Evolutionary conservation across 2,329 filamentous ascomycete species (phyloP), one percentile per base, ranked within the genome.

Genomic region (Daldinia eschscholtzii): DNA sequence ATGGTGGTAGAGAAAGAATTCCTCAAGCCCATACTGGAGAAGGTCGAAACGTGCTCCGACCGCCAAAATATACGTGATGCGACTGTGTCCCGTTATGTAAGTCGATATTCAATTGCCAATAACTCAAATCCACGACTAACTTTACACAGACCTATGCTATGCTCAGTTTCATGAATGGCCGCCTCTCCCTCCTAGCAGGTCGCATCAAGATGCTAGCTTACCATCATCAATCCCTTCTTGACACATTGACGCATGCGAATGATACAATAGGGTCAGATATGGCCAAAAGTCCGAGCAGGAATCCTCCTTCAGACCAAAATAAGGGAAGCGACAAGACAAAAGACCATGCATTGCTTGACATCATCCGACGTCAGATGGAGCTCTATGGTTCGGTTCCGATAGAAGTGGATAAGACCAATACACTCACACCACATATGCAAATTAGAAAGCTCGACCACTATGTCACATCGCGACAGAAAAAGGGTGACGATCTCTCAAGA

Each of bases 1-100:
- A 79, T 79, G 78, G 76, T 75, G 3, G 77, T 77, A 6, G 76
- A 78, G 41, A 75, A 75, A 23, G 73, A 79, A 28, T 77, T 74
- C 41, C 71, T 78, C 10, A 71, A 72, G 13, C 77, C 76, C 2
- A 71, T 78, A 46, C 35, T 70, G 30, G 58, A 66, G 15, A 62
- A 70, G 28, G 53, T 69, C 18, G 53, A 67, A 18, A 41, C 59
- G 20, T 65, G 35, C 13, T 64, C 33, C 26, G 61, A 66, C 3
- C 57, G 61, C 18, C 53, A 61, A 10, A 53, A 39, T 37, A 41
- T 37, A 6, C 70, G 68, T 10, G 70, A 73, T 46, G 61, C 61
- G 9, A 68, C 67, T 9, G 70, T 75, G 28, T 68, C 63, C 23
- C 35, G 46, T 42, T 76, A 76, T 55, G 74, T 76, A 70, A 57